phyloP scores from a whole-genome alignment of 768 basidiomycete genomes.

The Mycena amicta region DNA sequence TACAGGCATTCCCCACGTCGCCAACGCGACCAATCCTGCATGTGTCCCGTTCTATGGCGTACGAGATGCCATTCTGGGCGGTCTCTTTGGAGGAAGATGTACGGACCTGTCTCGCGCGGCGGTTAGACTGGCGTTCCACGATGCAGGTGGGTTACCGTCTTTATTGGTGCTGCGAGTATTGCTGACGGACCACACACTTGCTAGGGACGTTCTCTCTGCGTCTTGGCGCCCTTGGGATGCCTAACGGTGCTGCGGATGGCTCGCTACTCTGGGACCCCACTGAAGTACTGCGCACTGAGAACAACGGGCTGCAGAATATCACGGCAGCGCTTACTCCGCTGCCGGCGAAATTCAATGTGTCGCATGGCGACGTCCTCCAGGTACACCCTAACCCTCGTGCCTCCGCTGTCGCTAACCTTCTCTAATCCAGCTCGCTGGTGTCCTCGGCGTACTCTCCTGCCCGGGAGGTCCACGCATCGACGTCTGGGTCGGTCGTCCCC shows the following conservation, averaged over 20 bases:
- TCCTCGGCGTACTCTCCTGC: constrained; percentile 20
- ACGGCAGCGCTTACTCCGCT: constrained; percentile 10
- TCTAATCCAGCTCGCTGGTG: constrained; percentile 11
- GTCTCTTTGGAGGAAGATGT: constrained; percentile 18
- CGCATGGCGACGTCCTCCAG: constrained; percentile 20
- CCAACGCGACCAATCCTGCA: constrained; percentile 10
- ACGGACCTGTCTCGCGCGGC: constrained; percentile 12
- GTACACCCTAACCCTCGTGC: neutral
- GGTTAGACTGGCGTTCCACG: constrained; percentile 21
- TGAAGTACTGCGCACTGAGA: constrained; percentile 15
- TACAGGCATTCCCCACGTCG: constrained; percentile 15
- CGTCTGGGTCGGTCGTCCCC: constrained; percentile 16
- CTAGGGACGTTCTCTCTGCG: constrained; percentile 13
- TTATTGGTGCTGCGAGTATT: neutral
- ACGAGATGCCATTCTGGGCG: constrained; percentile 21
- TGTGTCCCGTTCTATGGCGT: constrained; percentile 19
- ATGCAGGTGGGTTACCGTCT: constrained; percentile 12
- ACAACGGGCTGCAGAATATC: constrained; percentile 18
- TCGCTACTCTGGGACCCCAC: constrained; percentile 11
- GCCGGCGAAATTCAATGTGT: constrained; percentile 18
- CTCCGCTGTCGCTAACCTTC: neutral
- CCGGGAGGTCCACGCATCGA: constrained; percentile 19
- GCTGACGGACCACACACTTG: neutral
- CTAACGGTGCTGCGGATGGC: constrained; percentile 19
- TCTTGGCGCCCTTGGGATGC: neutral